phyloP scores from a whole-genome alignment of 805 yeast species.

The Grigorovia transvaalensis region DNA sequence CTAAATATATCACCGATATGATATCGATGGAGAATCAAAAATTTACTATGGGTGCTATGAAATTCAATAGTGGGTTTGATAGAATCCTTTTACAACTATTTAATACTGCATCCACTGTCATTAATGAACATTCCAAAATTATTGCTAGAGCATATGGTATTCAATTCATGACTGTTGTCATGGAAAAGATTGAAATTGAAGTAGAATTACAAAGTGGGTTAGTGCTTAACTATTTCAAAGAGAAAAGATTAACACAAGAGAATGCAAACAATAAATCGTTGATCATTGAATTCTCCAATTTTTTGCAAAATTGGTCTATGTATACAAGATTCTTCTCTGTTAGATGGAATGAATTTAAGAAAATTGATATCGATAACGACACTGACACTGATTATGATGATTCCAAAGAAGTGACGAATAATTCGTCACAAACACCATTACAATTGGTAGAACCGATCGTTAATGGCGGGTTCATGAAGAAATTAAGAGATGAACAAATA shows the following conservation, averaged over 20 bases:
- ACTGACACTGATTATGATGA: not conserved
- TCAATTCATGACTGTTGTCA: constrained; percentile 50
- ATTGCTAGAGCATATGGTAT: constrained; percentile 64
- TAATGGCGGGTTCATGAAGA: constrained; percentile 19
- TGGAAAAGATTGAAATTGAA: constrained; percentile 70
- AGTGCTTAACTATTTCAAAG: constrained; percentile 34
- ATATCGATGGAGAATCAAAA: constrained; percentile 69
- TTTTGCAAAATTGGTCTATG: constrained; percentile 78
- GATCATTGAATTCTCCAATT: constrained; percentile 59
- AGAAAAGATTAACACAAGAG: constrained; percentile 48
- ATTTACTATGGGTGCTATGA: constrained; percentile 47
- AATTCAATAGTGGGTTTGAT: constrained; percentile 12
- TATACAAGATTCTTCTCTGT: constrained; percentile 63
- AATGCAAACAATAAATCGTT: constrained; percentile 36
- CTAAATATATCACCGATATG: constrained; percentile 76
- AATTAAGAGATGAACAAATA: constrained; percentile 31
- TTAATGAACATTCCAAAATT: constrained; percentile 76
- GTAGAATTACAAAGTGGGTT: constrained; percentile 89
- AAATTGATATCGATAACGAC: not conserved
- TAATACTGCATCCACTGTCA: constrained; percentile 74
- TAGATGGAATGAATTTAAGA: constrained; percentile 46
- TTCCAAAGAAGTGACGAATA: not conserved
- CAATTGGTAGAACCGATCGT: constrained; percentile 11
- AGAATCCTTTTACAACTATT: constrained; percentile 53
- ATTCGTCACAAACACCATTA: constrained; percentile 13